Conservation (phyloP, 2,329 filamentous ascomycete species). For the Phyllosticta citriasiana region DNA sequence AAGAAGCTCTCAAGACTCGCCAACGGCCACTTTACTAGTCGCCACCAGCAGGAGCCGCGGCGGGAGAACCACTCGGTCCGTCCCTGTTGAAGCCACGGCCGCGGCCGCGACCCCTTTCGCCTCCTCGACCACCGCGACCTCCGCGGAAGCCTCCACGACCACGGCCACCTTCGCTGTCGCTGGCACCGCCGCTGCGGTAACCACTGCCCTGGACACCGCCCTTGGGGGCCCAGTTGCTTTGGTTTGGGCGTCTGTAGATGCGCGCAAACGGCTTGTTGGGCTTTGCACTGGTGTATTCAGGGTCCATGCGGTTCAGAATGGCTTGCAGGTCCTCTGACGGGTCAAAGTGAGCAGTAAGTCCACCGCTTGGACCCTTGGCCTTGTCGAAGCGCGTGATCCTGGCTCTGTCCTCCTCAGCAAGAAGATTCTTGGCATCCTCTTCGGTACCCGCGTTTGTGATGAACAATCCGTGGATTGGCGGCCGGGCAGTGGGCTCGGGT, state of each 20-base stretch:
- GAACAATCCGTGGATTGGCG: conserved; percentile 72
- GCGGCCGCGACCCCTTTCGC: conserved; percentile 16
- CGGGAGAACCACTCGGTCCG: background rate
- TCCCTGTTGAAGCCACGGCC: conserved; percentile 17
- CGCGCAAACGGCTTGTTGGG: conserved; percentile 73
- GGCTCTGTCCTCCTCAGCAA: conserved; percentile 68
- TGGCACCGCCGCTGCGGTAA: conserved; percentile 77
- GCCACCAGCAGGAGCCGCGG: conserved; percentile 1
- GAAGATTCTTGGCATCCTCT: conserved; percentile 72
- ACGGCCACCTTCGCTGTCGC: conserved; percentile 61
- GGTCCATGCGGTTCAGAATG: conserved; percentile 63
- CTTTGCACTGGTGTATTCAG: conserved; percentile 65
- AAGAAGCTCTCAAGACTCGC: background rate
- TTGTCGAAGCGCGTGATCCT: conserved; percentile 65
- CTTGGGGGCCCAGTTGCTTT: background rate
- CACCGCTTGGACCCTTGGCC: conserved; percentile 49
- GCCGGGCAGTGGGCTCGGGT: conserved; percentile 41
- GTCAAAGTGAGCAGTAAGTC: conserved; percentile 81
- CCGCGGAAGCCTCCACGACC: conserved; percentile 36
- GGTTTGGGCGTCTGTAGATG: conserved; percentile 57
- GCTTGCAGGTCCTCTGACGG: conserved; percentile 68
- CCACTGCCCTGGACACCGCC: conserved; percentile 57
- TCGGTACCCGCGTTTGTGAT: conserved; percentile 77
- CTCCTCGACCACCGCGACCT: conserved; percentile 42
- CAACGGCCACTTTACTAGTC: conserved; percentile 1